Evolutionary conservation across 805 yeast species (phyloP).

Genomic region (Lipomyces yamanashiensis): DNA sequence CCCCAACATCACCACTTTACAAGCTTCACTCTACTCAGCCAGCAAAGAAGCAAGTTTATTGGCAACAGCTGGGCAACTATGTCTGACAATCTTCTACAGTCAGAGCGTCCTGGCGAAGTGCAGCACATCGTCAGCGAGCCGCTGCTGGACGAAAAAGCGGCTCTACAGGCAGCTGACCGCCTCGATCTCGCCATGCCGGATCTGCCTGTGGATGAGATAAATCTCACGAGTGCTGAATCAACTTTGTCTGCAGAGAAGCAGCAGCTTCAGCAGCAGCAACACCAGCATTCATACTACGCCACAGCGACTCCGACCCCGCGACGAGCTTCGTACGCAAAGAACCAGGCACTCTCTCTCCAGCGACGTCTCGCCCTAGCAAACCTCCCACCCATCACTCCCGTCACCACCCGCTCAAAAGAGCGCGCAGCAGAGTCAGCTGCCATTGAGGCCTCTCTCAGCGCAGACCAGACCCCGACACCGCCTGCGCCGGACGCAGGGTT

Average conservation of each 20-base stretch:
- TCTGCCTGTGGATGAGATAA: slow-evolving; percentile 2
- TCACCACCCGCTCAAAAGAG: slow-evolving; percentile 35
- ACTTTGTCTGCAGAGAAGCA: background rate
- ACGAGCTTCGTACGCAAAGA: slow-evolving; percentile 3
- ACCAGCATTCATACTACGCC: slow-evolving; percentile 3
- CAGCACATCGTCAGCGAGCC: slow-evolving; percentile 12
- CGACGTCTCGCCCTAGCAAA: slow-evolving; percentile 34
- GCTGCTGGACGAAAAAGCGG: slow-evolving; percentile 14
- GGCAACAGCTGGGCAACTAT: background rate
- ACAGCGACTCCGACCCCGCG: slow-evolving; percentile 12
- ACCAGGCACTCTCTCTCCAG: slow-evolving; percentile 22
- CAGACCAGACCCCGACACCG: slow-evolving; percentile 6
- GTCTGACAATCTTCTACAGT: background rate
- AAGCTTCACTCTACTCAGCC: background rate
- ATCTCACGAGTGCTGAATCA: background rate
- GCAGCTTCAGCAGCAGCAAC: slow-evolving; percentile 5
- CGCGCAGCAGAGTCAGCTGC: slow-evolving; percentile 25
- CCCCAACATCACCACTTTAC: background rate
- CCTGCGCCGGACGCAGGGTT: slow-evolving; percentile 14
- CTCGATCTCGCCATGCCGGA: slow-evolving; percentile 8
- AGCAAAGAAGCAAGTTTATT: background rate
- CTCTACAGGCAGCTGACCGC: slow-evolving; percentile 16
- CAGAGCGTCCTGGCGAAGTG: background rate
- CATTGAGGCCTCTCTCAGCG: background rate
- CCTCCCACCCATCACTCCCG: slow-evolving; percentile 37